phyloP scores from a whole-genome alignment of 257 asterid species.

The Solanum lignicaule region DNA sequence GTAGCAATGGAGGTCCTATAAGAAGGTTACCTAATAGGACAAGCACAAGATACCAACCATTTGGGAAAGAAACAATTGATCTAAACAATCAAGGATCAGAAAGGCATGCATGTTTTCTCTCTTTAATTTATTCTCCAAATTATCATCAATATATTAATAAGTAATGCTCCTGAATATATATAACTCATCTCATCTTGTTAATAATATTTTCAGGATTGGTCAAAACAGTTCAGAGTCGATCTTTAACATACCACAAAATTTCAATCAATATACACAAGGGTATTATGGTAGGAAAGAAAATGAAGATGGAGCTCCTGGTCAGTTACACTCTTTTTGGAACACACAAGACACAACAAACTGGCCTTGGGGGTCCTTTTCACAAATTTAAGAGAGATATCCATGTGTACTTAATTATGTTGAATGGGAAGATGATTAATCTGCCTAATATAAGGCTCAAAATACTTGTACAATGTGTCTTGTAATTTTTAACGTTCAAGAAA shows the following conservation, averaged over 20 bases:
- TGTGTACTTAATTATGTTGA: neutral
- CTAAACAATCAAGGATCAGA: neutral
- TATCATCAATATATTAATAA: neutral
- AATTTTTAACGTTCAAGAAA: too few relatives aligned
- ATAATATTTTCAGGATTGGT: neutral
- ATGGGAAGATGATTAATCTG: neutral
- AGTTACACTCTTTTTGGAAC: neutral
- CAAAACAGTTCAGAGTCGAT: neutral
- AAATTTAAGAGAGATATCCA: neutral
- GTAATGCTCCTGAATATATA: neutral
- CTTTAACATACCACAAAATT: neutral
- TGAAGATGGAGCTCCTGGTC: too few relatives aligned
- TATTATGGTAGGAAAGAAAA: neutral
- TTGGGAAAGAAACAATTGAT: neutral
- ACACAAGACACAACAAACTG: neutral
- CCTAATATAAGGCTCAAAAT: neutral
- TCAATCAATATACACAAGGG: neutral
- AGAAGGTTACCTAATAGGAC: neutral
- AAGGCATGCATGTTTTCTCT: neutral
- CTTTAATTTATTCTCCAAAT: neutral
- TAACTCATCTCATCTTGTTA: neutral
- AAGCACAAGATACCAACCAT: neutral
- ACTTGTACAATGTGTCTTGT: too few relatives aligned
- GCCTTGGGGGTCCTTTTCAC: neutral
- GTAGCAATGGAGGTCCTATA: neutral